Percentiles rank a stretch among this genome's conserved stretches.
These are phyloP conservation scores for Symbiodinium pilosum DNA, from an alignment of 73 alveolate species.

Conservation along the genomic window DNA sequence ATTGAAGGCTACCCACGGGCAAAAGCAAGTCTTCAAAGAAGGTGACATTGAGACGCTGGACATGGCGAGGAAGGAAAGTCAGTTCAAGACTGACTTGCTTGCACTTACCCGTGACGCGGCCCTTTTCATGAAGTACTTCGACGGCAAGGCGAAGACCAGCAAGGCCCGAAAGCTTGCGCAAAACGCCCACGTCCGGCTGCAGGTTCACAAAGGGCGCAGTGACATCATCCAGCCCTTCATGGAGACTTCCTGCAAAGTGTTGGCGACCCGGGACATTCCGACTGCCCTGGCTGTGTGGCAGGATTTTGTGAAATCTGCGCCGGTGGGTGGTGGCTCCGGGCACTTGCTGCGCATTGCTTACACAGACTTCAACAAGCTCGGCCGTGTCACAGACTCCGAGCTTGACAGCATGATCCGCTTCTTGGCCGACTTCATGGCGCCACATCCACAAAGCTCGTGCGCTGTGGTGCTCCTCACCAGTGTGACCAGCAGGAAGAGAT, in stretches of 20 bases:
- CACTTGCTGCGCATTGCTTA: too few species aligned
- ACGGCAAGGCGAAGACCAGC: too few species aligned
- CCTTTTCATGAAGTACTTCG: too few species aligned
- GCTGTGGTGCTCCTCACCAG: neutral
- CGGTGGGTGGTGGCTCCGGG: too few species aligned
- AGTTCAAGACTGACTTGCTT: neutral
- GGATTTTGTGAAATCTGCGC: neutral
- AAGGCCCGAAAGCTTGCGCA: neutral
- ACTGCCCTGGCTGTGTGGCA: neutral
- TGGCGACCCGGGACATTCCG: neutral
- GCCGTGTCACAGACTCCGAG: neutral
- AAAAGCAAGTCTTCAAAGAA: neutral
- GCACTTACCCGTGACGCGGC: neutral
- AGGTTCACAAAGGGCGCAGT: neutral
- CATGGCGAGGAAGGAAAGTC: neutral
- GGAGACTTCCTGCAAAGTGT: neutral
- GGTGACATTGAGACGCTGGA: neutral
- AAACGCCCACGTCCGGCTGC: neutral
- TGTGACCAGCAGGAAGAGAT: neutral
- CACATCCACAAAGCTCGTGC: neutral
- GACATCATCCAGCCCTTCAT: neutral
- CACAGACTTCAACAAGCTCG: neutral
- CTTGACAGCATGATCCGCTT: neutral
- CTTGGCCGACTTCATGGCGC: neutral
- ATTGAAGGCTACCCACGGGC: neutral